These are phyloP conservation scores for Fusarium pseudocircinatum DNA, from an alignment of 2,329 filamentous ascomycete genomes.

Conservation along the genomic window DNA sequence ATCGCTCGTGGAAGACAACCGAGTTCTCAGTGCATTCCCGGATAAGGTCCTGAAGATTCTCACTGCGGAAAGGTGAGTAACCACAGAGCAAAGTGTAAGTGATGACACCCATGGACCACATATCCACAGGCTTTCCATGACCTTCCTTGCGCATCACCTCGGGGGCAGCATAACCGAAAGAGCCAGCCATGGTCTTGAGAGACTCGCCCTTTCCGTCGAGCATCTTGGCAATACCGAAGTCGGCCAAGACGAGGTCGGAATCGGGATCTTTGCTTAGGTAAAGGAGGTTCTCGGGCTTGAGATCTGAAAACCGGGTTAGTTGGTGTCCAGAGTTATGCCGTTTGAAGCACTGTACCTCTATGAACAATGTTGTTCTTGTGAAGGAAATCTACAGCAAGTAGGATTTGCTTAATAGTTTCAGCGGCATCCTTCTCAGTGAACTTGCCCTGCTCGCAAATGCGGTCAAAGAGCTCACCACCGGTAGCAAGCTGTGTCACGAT, in stretches of 20 bases:
- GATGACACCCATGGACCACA: slow-evolving; percentile 99
- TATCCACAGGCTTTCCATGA: slow-evolving; percentile 97
- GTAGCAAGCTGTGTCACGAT: slow-evolving; percentile 97
- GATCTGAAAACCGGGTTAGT: slow-evolving; percentile 66
- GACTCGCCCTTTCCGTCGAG: slow-evolving; percentile 90
- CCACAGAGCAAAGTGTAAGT: slow-evolving; percentile 98
- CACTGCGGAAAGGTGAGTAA: slow-evolving; percentile 96
- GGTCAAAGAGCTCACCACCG: slow-evolving; percentile 95
- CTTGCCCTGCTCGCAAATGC: slow-evolving; percentile 96
- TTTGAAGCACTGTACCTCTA: slow-evolving; percentile 69
- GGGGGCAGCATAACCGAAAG: slow-evolving; percentile 96
- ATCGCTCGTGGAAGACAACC: slow-evolving; percentile 95
- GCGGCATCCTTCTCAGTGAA: slow-evolving; percentile 99
- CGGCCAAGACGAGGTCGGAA: slow-evolving; percentile 90
- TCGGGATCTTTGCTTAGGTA: slow-evolving; percentile 82
- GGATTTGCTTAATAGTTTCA: slow-evolving; percentile 92
- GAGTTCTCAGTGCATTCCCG: slow-evolving; percentile 87
- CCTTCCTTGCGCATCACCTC: slow-evolving; percentile 98
- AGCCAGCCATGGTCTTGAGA: slow-evolving; percentile 97
- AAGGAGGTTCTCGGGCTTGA: slow-evolving; percentile 97
- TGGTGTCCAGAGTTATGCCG: not conserved
- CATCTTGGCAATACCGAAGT: slow-evolving; percentile 99
- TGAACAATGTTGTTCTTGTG: slow-evolving; percentile 96
- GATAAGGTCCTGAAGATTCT: slow-evolving; percentile 91
- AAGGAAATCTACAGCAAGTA: slow-evolving; percentile 92